Base-by-base conservation (phyloP, 306 rosid species). In the Amphicarpaea edgeworthii region DNA sequence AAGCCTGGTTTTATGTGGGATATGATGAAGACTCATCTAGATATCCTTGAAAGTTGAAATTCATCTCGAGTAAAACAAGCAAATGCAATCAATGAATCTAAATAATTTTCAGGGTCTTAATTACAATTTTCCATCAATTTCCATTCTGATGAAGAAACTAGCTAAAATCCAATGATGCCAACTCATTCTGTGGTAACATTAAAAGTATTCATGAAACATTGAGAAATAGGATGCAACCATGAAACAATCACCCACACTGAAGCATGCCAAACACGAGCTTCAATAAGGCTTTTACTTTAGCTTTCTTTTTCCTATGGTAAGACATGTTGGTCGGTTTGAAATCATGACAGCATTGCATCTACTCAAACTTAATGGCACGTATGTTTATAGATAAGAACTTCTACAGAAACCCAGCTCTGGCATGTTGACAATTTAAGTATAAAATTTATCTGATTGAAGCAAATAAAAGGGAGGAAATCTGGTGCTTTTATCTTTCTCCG, bases 41-140 rank as follows among this genome's bases (percentile, higher is more conserved):
- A 51, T 67, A 72, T 46, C 50, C 77, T 70, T 76, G 53, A 60
- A n/a, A 68, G 46, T 32, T 2, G 32, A 62, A 40, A 72, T 45
- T 30, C 78, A 45, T 70, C 40, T 70, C 7, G 10, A 67, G 19
- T 75, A 49, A 53, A 54, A 77, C 70, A 73, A 80, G 51, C 14
- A 66, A 28, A 38, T 72, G 53, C 43, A 30, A 71, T 2, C 55
- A 62, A 19, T 6, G 54, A 57, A 42, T 51, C 53, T 43, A 24
- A 62, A 62, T 54, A 17, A 50, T 16, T n/a, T n/a, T 12, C 60
- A 47, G 15, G 50, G 21, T 17, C 15, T 49, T 41, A 3, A 21
- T 59, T 17, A 55, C 72, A 49, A 20, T 43, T 76, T 20, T 17
- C 65, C 53, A 61, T 40, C 40, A 45, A 17, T 20, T 53, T 73